These are phyloP conservation scores for Opeltia flavorubescens DNA, from an alignment of 495 filamentous ascomycete genomes.

Conservation along the genomic window DNA sequence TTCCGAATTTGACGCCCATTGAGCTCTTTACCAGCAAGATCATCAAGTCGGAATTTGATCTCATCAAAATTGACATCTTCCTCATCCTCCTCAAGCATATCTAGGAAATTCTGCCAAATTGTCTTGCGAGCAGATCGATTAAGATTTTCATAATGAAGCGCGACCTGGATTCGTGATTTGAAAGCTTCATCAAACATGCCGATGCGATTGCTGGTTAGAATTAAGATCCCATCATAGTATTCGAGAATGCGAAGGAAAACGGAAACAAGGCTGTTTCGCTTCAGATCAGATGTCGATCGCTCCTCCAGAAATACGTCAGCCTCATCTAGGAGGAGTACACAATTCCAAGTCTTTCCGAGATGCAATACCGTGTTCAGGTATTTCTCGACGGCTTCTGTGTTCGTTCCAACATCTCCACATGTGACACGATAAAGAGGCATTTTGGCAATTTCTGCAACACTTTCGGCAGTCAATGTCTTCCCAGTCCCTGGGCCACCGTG, in stretches of 20 bases:
- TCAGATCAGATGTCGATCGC: slow-evolving; percentile 21
- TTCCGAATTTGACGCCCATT: slow-evolving; percentile 30
- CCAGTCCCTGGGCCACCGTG: slow-evolving; percentile 12
- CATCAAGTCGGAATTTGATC: slow-evolving; percentile 9
- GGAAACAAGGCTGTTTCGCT: slow-evolving; percentile 16
- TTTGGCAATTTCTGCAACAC: slow-evolving; percentile 5
- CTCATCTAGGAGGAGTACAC: slow-evolving; percentile 46
- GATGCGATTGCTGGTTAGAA: slow-evolving; percentile 13
- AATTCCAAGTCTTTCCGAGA: slow-evolving; percentile 11
- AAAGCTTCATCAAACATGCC: slow-evolving; percentile 16
- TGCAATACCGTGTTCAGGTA: slow-evolving; percentile 6
- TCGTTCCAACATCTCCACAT: slow-evolving; percentile 8
- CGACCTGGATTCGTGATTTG: slow-evolving; percentile 14
- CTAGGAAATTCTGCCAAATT: slow-evolving; percentile 22
- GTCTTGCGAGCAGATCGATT: slow-evolving; percentile 5
- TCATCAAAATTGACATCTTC: slow-evolving; percentile 18
- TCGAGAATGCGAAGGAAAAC: slow-evolving; percentile 32
- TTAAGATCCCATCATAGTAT: slow-evolving; percentile 15
- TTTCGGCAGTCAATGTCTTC: slow-evolving; percentile 14
- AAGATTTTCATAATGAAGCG: slow-evolving; percentile 13
- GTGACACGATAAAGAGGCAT: slow-evolving; percentile 13
- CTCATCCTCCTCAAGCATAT: slow-evolving; percentile 11
- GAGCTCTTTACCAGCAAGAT: slow-evolving; percentile 14
- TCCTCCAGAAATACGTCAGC: slow-evolving; percentile 54
- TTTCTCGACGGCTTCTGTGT: slow-evolving; percentile 7